Base-by-base conservation (phyloP, 208 protist genomes). In the Leishmania amazonensis region DNA sequence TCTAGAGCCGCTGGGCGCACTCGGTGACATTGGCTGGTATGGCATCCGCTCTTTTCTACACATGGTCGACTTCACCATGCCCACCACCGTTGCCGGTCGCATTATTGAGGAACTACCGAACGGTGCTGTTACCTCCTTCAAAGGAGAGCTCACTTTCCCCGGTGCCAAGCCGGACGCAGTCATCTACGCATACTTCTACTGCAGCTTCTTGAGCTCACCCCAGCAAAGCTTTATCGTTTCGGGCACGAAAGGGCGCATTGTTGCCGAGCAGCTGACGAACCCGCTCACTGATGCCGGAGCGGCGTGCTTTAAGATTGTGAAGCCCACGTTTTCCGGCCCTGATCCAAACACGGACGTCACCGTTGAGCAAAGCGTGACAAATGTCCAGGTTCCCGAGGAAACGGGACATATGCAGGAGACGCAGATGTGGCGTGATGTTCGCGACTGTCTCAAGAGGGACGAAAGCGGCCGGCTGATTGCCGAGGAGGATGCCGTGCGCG, bases 11-110 rank as follows among this genome's bases (percentile, higher is more conserved):
- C 82, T 85, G 11, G 91, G 88, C n/a, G 86, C 85, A 0, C 85
- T 95, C 28, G 92, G 90, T 28, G 92, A 95, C 78, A 35, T 89
- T 47, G 89, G 88, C n/a, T 95, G 90, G 92, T 91, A 93, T 78
- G 81, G 73, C 54, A 85, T 91, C 58, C 86, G 89, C 51, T 85
- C 76, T 5, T 84, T 92, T 54, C 78, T 95, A 71, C 91, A 95
- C 57, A 64, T 95, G 38, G 83, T 95, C 71, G 65, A 87, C 72
- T 87, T 89, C 28, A 45, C 60, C 19, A 87, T 89, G 83, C 88
- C 91, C 4, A 81, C 75, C 19, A 76, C 84, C 4, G 88, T 95
- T 28, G 79, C 86, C 0, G 89, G 89, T 5, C 84, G 89, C 31
- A 85, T 96, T 53, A 76, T 88, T 9, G 83, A 90, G 71, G 70